Percentiles rank a stretch among this genome's conserved stretches.
These are phyloP conservation scores for Nidularia sp. DNA, from an alignment of 768 basidiomycete species.

Conservation along the genomic window DNA sequence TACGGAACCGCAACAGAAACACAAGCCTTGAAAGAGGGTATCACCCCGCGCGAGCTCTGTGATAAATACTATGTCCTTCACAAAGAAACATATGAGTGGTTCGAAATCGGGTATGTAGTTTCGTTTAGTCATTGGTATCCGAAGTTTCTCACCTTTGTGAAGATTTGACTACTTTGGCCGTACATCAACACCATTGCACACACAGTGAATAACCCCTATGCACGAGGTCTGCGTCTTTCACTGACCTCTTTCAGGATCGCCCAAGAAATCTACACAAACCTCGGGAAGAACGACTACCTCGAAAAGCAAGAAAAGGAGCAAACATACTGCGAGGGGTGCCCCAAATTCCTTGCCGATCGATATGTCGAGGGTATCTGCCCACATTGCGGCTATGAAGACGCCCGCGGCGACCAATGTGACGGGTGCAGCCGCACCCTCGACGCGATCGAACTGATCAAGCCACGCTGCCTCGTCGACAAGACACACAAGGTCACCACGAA, in stretches of 20 bases:
- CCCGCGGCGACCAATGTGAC: conserved; percentile 98
- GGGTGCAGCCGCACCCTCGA: conserved; percentile 89
- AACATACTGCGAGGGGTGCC: conserved; percentile 91
- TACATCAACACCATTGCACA: conserved; percentile 87
- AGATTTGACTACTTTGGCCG: conserved; percentile 97
- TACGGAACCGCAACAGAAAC: conserved; percentile 99
- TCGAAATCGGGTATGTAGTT: conserved; percentile 76
- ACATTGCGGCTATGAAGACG: conserved; percentile 88
- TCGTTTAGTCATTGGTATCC: not conserved
- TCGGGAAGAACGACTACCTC: conserved; percentile 73
- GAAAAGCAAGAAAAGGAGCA: conserved; percentile 86
- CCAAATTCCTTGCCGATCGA: conserved; percentile 94
- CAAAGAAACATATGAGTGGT: conserved; percentile 94
- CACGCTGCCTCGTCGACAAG: conserved; percentile 88
- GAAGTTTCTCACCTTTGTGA: conserved; percentile 4
- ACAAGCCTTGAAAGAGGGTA: conserved; percentile 84
- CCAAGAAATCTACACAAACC: conserved; percentile 84
- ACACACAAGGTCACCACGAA: conserved; percentile 72
- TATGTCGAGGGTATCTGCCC: conserved; percentile 99
- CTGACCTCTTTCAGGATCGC: conserved; percentile 57
- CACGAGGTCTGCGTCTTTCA: not conserved
- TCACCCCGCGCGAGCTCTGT: conserved; percentile 77
- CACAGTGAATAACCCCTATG: conserved; percentile 50
- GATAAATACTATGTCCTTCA: conserved; percentile 90
- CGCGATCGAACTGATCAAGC: conserved; percentile 89